Percentiles rank a stretch among this genome's conserved stretches.
Evolutionary conservation across 345 rosid genomes (phyloP).

Genomic region (Zanthoxylum bungeanum): DNA sequence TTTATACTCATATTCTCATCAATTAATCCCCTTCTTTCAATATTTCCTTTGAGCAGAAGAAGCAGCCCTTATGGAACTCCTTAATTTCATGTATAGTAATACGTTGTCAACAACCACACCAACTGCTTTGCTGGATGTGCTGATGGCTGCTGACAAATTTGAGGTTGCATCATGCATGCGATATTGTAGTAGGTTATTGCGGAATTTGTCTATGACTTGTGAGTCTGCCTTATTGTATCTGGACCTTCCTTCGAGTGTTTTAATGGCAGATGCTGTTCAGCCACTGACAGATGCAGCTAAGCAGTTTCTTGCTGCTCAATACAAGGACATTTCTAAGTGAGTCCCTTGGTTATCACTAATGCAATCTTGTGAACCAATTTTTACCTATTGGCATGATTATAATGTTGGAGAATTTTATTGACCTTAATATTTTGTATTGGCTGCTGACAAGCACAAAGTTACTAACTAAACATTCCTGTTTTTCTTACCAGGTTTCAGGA

Average conservation of each 20-base stretch:
- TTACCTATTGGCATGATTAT: not conserved
- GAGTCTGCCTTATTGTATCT: conserved; percentile 71
- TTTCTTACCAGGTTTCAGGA: conserved; percentile 45
- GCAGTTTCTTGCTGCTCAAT: conserved; percentile 52
- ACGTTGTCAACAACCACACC: conserved; percentile 42
- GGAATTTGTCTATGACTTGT: conserved; percentile 62
- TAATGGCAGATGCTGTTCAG: conserved; percentile 69
- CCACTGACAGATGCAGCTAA: conserved; percentile 71
- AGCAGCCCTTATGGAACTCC: conserved; percentile 72
- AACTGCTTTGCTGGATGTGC: conserved; percentile 59
- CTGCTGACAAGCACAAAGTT: conserved; percentile 7
- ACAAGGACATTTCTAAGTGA: conserved; percentile 62
- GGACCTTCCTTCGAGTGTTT: conserved; percentile 67
- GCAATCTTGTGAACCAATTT: not conserved
- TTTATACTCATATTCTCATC: not conserved
- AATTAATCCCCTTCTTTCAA: not conserved
- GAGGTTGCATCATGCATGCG: conserved; percentile 86
- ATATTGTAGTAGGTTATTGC: conserved; percentile 60
- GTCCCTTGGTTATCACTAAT: conserved; percentile 9
- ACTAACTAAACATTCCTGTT: not conserved
- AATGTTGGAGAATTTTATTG: not conserved
- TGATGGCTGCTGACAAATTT: conserved; percentile 79
- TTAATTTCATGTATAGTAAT: conserved; percentile 65
- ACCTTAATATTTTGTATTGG: not conserved
- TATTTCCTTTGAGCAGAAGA: conserved; percentile 54